Evolutionary conservation across 176 grass and related monocot species (phyloP), one percentile per base, ranked within the genome.

Genomic region (Avena atlantica): DNA sequence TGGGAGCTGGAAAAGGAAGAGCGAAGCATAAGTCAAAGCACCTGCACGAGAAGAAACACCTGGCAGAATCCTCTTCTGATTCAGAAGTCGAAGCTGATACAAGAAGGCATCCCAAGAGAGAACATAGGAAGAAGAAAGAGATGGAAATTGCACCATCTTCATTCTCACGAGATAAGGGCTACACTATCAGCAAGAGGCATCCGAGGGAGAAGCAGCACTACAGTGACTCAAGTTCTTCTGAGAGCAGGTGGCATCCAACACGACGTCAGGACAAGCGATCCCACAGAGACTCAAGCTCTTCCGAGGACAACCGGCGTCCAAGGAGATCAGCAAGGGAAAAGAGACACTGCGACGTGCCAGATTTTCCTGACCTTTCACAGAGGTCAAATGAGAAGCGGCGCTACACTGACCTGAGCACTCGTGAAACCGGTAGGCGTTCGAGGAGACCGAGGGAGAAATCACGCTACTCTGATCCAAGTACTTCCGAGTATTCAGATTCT

Each of bases 1-100:
- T 78, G 49, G 81, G 84, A 80, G 82, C 58, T 83, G 64, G 70
- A 75, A 94, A 91, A 80, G 21, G 85, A 84, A 94, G 87, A 80
- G 59, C 47, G 68, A 88, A 79, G 70, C 61, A 86, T 47, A 91
- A 58, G 68, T 88, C 84, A n/a, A 91, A 83, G 72, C 59, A 62
- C 83, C 82, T 27, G 57, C 85, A 92, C 84, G 88, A 82, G 85
- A 88, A 79, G 55, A 83, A 79, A 78, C 81, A 84, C 47, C 34
- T 37, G 58, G 66, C 37, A 62, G 81, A 86, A 27, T 86, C 71
- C 40, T 94, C 75, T 12, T 88, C 91, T 87, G 89, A 87, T 79
- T 85, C 89, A 71, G 77, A 85, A 78, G 47, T 31, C 63, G 87
- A 92, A 76, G 73, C 85, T 55, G 37, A 61, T 45, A 90, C 69